Evolutionary conservation across 2,329 filamentous ascomycete species (phyloP), one percentile per base, ranked within the genome.

Genomic region (Ophiostoma novo-ulmi): DNA sequence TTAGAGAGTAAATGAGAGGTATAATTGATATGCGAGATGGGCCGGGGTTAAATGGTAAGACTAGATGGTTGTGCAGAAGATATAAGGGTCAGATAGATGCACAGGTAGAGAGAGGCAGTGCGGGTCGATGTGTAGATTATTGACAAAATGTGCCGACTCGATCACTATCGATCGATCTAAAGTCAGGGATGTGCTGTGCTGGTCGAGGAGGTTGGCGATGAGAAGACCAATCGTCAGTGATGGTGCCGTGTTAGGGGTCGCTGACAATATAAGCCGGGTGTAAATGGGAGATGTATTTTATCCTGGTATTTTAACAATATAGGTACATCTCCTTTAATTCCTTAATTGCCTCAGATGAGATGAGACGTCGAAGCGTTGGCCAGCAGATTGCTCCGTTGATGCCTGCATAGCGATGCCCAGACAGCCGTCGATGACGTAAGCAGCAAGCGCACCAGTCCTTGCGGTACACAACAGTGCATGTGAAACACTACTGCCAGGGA

Each of bases 401-500:
- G 58, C 58, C 58, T 61, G 26, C 55, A 61, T 61, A 31, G 26
- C 22, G 55, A 61, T 61, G 55, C 55, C 55, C 22, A 61, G 55
- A 61, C 55, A 35, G 26, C 26, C 11, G 58, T 5, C 11, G 58
- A 63, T 63, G 58, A 63, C 31, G 58, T 63, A 63, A 63, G 58
- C 58, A 48, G n/a, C 7, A 17, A 20, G 5, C 31, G 1, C 17
- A 63, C 58, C 58, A 63, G 58, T 63, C 58, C 26, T 6, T 63
- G 58, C 11, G 26, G 14, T 26, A 63, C 58, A 63, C 26, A 13
- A 20, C 58, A 63, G 26, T 63, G 26, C 58, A 63, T 63, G 26
- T 63, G 58, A 63, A 63, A 63, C 58, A 63, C 58, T 63, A 35
- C 58, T 26, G 26, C 22, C 22, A 58, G 52, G 52, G 52, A 58